Base-by-base conservation (phyloP, 1,284 basidiomycete genomes). In the Inonotus hispidus region DNA sequence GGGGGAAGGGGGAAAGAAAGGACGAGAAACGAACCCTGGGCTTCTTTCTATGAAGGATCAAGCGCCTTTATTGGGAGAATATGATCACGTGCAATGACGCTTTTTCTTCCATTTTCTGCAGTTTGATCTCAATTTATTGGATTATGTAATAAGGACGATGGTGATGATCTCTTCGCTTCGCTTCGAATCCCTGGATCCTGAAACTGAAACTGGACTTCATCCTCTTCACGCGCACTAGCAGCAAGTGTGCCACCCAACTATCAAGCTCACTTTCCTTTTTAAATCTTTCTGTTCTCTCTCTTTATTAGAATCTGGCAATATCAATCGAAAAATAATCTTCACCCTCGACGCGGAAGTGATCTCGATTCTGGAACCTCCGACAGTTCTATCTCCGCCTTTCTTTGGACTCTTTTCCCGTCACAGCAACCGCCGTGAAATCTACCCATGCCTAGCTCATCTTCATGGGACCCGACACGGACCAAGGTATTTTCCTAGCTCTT, bases 381-480 rank as follows among this genome's bases (percentile, higher is more conserved):
- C 19, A 3, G 39, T 7, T 43, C n/a, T 43, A 37, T 39, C 58
- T 27, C 41, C 41, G 46, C 49, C 32, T 35, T 49, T 14, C 53
- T 52, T 16, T 16, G n/a, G 25, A 16, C 50, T 16, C 8, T 19
- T 27, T 27, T 19, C 32, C 29, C 49, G 49, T 29, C 25, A n/a
- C 49, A 23, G 49, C 49, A n/a, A 10, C 23, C 50, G 19, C 19
- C 19, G 32, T 49, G 8, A 23, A 23, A 27, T 11, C 27, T 52
- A 52, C 1, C 32, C 50, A 52, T 52, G 50, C n/a, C 47, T 11
- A 61, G 58, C 45, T 35, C 60, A 16, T 47, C 35, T n/a, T 29
- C 23, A 53, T 61, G 65, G 69, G 69, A 71, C 58, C 21, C 62
- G n/a, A 47, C 52, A 21, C 63, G 62, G n/a, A 66, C 66, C 38